A percentile compares a stretch with the other conserved stretches of the same genome.
These are phyloP conservation scores for Sparassis latifolia DNA, from an alignment of 1,284 basidiomycete genomes.

Conservation along the genomic window DNA sequence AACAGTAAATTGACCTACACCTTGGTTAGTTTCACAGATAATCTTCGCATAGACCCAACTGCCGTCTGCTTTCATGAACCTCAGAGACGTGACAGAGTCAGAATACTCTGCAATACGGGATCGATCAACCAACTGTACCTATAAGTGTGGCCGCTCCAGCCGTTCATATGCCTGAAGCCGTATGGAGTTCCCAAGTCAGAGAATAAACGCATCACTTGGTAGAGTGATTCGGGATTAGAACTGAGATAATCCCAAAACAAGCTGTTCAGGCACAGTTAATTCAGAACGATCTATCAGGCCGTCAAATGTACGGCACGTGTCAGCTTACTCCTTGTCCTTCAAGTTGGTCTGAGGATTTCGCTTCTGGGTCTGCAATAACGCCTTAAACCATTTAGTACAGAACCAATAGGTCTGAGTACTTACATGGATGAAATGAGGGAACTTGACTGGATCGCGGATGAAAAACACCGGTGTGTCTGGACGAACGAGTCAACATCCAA, in stretches of 20 bases:
- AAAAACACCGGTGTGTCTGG: conserved; percentile 81
- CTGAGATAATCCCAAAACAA: conserved; percentile 68
- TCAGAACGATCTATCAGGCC: conserved; percentile 4
- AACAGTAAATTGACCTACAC: conserved; percentile 1
- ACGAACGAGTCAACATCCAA: too few species aligned
- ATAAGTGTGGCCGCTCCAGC: conserved; percentile 86
- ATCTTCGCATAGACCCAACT: conserved; percentile 81
- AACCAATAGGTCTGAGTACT: neutral
- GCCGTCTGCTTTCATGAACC: conserved; percentile 80
- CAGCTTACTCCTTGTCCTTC: conserved; percentile 45
- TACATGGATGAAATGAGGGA: conserved; percentile 83
- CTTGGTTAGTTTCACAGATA: conserved; percentile 35
- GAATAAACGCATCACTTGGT: conserved; percentile 81
- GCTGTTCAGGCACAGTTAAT: conserved; percentile 5
- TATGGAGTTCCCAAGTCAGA: conserved; percentile 88
- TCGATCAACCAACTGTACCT: conserved; percentile 12
- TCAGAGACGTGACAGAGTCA: conserved; percentile 23
- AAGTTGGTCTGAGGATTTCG: conserved; percentile 85
- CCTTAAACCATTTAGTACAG: too few species aligned
- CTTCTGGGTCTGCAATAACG: conserved; percentile 62
- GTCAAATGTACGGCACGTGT: too few species aligned
- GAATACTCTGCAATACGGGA: neutral
- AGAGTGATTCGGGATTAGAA: conserved; percentile 86
- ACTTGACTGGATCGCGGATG: conserved; percentile 77
- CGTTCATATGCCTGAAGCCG: conserved; percentile 77